These are phyloP conservation scores for Podaxis pistillaris DNA, from an alignment of 768 basidiomycete species.

Conservation along the genomic window DNA sequence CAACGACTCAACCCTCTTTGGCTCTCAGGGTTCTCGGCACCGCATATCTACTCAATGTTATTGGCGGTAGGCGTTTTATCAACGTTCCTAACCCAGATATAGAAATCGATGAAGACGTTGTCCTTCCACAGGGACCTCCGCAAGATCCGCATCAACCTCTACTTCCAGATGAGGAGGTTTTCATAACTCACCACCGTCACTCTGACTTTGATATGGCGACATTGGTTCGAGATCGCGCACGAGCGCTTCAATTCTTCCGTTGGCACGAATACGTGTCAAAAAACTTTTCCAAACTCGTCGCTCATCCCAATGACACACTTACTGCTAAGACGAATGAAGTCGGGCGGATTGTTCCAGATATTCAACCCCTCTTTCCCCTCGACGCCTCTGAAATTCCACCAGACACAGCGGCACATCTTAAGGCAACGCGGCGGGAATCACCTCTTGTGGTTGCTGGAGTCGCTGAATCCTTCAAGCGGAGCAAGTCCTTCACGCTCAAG, in stretches of 20 bases:
- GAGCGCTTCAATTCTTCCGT: slow-evolving; percentile 27
- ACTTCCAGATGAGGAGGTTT: slow-evolving; percentile 23
- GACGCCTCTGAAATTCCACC: slow-evolving; percentile 16
- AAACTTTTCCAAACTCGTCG: slow-evolving; percentile 17
- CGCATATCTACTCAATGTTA: slow-evolving; percentile 15
- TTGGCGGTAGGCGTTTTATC: neutral
- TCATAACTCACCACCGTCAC: slow-evolving; percentile 19
- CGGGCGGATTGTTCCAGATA: neutral
- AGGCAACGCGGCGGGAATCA: slow-evolving; percentile 10
- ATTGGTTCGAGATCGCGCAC: slow-evolving; percentile 21
- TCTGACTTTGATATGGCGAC: slow-evolving; percentile 26
- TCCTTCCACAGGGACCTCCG: slow-evolving; percentile 20
- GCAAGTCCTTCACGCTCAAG: slow-evolving; percentile 15
- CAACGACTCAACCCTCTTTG: slow-evolving; percentile 14
- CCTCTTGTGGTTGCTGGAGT: slow-evolving; percentile 14
- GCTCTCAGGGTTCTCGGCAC: slow-evolving; percentile 17
- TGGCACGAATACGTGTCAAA: slow-evolving; percentile 22
- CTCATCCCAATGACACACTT: slow-evolving; percentile 19
- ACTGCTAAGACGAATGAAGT: slow-evolving; percentile 11
- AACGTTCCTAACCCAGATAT: neutral
- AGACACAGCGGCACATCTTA: slow-evolving; percentile 15
- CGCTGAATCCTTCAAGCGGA: slow-evolving; percentile 1
- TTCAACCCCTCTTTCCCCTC: slow-evolving; percentile 13
- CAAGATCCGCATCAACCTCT: slow-evolving; percentile 17
- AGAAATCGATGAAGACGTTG: neutral